phyloP scores from a whole-genome alignment of 768 basidiomycete genomes.

The Tylopilus plumbeoviolaceoides region DNA sequence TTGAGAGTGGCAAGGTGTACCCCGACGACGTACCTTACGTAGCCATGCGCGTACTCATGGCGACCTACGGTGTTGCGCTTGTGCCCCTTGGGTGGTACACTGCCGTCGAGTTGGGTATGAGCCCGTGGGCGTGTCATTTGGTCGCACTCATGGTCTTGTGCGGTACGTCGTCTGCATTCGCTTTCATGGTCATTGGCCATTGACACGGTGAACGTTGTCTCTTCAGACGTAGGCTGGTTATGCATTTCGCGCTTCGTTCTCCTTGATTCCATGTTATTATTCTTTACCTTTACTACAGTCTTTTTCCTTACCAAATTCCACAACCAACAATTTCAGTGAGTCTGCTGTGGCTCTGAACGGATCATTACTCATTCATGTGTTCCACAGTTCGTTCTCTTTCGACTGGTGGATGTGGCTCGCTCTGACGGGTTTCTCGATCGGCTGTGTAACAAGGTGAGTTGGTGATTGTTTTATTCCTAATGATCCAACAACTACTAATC shows the following conservation, averaged over 20 bases:
- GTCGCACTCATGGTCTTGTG: constrained; percentile 91
- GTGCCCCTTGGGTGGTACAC: constrained; percentile 98
- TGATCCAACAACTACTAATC: neutral
- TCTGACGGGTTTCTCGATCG: constrained; percentile 93
- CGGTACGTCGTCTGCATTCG: constrained; percentile 47
- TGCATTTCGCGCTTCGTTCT: constrained; percentile 97
- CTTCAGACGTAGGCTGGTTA: constrained; percentile 89
- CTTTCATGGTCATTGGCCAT: neutral
- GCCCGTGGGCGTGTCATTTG: constrained; percentile 82
- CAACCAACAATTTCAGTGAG: constrained; percentile 92
- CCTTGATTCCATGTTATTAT: constrained; percentile 96
- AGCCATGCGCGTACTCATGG: constrained; percentile 93
- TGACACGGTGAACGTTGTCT: neutral
- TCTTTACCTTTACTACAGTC: constrained; percentile 97
- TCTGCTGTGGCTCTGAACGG: neutral
- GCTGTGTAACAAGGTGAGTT: constrained; percentile 83
- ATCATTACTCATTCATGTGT: neutral
- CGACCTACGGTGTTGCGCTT: constrained; percentile 91
- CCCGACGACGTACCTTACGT: constrained; percentile 85
- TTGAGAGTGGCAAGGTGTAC: constrained; percentile 87
- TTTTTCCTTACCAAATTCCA: constrained; percentile 96
- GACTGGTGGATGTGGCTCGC: constrained; percentile 98
- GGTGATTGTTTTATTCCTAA: neutral
- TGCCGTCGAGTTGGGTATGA: constrained; percentile 90
- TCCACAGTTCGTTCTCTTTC: constrained; percentile 75